Percentiles rank a stretch among this genome's conserved stretches.
Evolutionary conservation across 2,329 filamentous ascomycete genomes (phyloP).

Genomic region (Aureobasidium vineae): DNA sequence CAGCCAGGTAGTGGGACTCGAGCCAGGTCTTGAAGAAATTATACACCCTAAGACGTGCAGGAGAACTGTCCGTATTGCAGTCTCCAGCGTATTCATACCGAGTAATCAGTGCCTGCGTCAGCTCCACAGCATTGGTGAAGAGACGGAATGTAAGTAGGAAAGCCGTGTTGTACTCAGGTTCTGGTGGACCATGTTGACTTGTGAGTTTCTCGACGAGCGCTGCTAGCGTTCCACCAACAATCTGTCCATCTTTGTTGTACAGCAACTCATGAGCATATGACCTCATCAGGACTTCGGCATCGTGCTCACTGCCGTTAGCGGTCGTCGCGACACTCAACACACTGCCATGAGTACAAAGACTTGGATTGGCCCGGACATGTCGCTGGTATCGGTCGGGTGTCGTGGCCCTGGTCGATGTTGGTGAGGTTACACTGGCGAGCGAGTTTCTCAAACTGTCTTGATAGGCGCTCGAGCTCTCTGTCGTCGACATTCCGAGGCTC

Average conservation of each 20-base stretch:
- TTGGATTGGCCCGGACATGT: conserved; percentile 58
- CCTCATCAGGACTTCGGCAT: conserved; percentile 82
- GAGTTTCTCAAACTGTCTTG: conserved; percentile 71
- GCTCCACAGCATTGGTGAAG: conserved; percentile 76
- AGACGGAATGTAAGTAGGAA: conserved; percentile 96
- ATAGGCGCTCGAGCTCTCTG: conserved; percentile 75
- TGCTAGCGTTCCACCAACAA: conserved; percentile 86
- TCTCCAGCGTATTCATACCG: conserved; percentile 90
- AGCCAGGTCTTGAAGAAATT: conserved; percentile 98
- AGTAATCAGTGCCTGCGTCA: conserved; percentile 80
- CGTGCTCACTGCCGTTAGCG: conserved; percentile 67
- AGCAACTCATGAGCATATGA: conserved; percentile 90
- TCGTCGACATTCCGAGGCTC: conserved; percentile 71
- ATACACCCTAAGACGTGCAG: conserved; percentile 87
- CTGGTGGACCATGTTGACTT: conserved; percentile 87
- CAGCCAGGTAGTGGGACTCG: conserved; percentile 89
- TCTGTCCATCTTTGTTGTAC: conserved; percentile 89
- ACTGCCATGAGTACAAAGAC: conserved; percentile 43
- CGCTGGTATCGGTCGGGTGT: conserved; percentile 68
- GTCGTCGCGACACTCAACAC: conserved; percentile 55
- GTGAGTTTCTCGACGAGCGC: conserved; percentile 94
- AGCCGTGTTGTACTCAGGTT: conserved; percentile 85
- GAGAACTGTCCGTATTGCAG: conserved; percentile 68
- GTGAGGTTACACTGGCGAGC: conserved; percentile 74
- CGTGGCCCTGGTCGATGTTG: conserved; percentile 81